Percentiles rank a stretch among this genome's conserved stretches.
Evolutionary conservation across 2,329 filamentous ascomycete species (phyloP).

Genomic region (Cyphellophora attinorum): DNA sequence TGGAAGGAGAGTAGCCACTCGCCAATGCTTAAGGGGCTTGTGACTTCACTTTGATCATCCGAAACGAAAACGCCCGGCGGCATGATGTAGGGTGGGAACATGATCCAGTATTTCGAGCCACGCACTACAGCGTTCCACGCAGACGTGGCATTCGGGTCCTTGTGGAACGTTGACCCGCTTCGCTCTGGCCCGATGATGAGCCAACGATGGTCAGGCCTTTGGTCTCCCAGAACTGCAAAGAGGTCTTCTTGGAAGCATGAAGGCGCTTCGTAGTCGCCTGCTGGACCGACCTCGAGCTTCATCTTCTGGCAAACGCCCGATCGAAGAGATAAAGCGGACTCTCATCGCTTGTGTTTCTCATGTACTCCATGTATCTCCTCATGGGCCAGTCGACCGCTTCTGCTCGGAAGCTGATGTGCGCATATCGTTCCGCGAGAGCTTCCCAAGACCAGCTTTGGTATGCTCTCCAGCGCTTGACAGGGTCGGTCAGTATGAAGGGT

Average conservation of each 20-base stretch:
- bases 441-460: slow-evolving; percentile 65
- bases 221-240: slow-evolving; percentile 65
- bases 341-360: slow-evolving; percentile 71
- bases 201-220: slow-evolving; percentile 84
- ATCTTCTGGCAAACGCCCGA: slow-evolving; percentile 79
- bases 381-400: slow-evolving; percentile 92
- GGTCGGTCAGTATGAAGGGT: slow-evolving; percentile 78
- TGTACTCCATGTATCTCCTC: slow-evolving; percentile 70
- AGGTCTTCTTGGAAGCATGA: slow-evolving; percentile 78
- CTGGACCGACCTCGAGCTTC: slow-evolving; percentile 47
- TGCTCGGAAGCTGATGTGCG: slow-evolving; percentile 64
- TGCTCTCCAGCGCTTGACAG: slow-evolving; percentile 73
- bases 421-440: slow-evolving; percentile 55
- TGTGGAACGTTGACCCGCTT: slow-evolving; percentile 91
- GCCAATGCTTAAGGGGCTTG: slow-evolving; percentile 86
- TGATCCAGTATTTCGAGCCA: slow-evolving; percentile 95
- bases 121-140: slow-evolving; percentile 92
- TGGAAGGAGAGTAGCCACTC: slow-evolving; percentile 93
- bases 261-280: slow-evolving; percentile 65
- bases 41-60: slow-evolving; percentile 83
- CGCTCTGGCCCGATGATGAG: slow-evolving; percentile 79
- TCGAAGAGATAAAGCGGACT: slow-evolving; percentile 92
- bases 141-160: slow-evolving; percentile 59
- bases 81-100: slow-evolving; percentile 66
- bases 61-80: slow-evolving; percentile 84